phyloP scores from a whole-genome alignment of 2,329 filamentous ascomycete genomes.

The Diplodia corticola region DNA sequence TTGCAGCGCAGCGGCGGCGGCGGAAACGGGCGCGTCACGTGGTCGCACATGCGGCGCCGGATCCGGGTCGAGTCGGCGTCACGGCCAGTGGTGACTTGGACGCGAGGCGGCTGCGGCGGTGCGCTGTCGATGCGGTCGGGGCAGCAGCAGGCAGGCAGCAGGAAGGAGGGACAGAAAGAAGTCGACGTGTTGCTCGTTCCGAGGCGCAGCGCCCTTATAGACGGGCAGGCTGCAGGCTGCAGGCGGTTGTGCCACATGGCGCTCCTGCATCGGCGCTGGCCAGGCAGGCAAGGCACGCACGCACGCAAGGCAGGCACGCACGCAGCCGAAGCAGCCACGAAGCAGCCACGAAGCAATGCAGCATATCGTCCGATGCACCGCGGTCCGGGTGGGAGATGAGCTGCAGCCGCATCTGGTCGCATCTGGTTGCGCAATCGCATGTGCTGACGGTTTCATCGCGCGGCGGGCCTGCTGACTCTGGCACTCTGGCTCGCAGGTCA shows the following conservation, averaged over 20 bases:
- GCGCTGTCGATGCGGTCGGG: background rate
- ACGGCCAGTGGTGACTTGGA: too few relatives aligned
- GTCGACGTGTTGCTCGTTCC: conserved; percentile 11
- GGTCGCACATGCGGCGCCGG: background rate
- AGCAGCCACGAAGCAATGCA: conserved; percentile 8
- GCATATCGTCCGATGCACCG: background rate
- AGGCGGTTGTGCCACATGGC: conserved; percentile 3
- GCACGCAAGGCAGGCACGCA: too few relatives aligned
- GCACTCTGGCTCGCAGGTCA: conserved; percentile 1
- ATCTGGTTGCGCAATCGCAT: conserved; percentile 5
- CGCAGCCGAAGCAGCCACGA: too few relatives aligned
- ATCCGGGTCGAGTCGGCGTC: background rate
- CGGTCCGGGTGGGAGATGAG: background rate
- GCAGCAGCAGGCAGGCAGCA: background rate
- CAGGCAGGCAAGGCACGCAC: background rate
- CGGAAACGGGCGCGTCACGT: background rate
- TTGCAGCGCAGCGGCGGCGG: background rate
- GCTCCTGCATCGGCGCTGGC: background rate
- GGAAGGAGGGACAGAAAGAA: conserved; percentile 12
- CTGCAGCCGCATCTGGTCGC: conserved; percentile 6
- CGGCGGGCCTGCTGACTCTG: conserved; percentile 4
- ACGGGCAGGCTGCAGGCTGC: background rate
- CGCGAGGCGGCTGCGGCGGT: background rate
- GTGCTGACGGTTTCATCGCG: conserved; percentile 8
- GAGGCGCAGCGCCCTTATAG: conserved; percentile 18